Evolutionary conservation across 305 asterid genomes (phyloP).

Genomic region (Fraxinus floribunda): DNA sequence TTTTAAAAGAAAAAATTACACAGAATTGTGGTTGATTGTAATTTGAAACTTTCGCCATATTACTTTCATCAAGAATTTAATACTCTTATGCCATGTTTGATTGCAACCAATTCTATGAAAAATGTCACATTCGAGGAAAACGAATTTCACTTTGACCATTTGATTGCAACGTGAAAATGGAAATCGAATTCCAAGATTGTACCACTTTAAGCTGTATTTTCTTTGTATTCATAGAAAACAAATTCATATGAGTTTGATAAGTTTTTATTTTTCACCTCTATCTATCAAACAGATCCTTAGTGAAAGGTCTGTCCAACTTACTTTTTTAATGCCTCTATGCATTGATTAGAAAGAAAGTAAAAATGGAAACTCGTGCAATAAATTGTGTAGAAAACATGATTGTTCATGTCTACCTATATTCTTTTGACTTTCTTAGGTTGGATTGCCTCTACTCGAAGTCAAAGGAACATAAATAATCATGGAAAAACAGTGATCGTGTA

Average conservation of each 20-base stretch:
- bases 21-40: not conserved
- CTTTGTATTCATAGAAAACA: too few relatives aligned
- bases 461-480: conserved; percentile 2
- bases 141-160: too few relatives aligned
- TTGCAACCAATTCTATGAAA: too few relatives aligned
- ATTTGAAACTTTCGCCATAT: not conserved
- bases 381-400: not conserved
- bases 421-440: not conserved
- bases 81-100: too few relatives aligned
- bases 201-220: too few relatives aligned
- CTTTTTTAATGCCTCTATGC: not conserved
- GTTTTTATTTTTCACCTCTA: too few relatives aligned
- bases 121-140: too few relatives aligned
- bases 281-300: not conserved
- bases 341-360: not conserved
- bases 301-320: not conserved
- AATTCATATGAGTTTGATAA: too few relatives aligned
- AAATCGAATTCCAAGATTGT: too few relatives aligned
- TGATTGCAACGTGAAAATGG: too few relatives aligned
- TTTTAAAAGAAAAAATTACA: not conserved
- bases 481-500: not conserved
- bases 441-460: conserved; percentile 1
- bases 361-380: not conserved
- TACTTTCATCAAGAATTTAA: not conserved
- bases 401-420: not conserved